Evolutionary conservation across 1,284 basidiomycete species (phyloP).

Genomic region (Fereydounia khargensis): DNA sequence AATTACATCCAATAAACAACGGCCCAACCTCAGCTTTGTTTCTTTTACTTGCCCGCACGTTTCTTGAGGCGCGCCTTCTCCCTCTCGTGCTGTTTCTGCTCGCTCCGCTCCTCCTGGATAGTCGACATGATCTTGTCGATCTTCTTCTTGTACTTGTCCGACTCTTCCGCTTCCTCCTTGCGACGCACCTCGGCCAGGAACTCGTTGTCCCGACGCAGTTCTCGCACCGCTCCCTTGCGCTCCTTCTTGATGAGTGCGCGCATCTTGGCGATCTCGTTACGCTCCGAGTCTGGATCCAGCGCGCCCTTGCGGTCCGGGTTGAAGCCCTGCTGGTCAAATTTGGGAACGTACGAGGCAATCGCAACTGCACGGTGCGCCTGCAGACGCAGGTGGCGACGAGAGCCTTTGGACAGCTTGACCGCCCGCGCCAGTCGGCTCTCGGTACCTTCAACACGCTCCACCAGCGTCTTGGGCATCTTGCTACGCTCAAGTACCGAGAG

Average conservation of each 20-base stretch:
- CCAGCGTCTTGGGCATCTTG: conserved; percentile 12
- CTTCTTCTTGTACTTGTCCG: conserved; percentile 64
- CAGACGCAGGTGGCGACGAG: conserved; percentile 75
- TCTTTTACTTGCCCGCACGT: conserved; percentile 35
- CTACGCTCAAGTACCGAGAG: conserved; percentile 7
- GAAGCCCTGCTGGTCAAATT: conserved; percentile 76
- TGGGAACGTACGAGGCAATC: conserved; percentile 87
- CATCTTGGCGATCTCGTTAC: conserved; percentile 81
- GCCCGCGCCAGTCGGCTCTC: conserved; percentile 62
- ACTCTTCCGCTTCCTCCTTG: conserved; percentile 77
- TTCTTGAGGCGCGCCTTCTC: conserved; percentile 62
- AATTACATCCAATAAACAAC: too few relatives aligned
- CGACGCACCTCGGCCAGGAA: conserved; percentile 77
- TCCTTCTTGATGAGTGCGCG: conserved; percentile 91
- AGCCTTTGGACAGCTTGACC: conserved; percentile 69
- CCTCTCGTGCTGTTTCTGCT: conserved; percentile 82
- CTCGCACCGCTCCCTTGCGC: conserved; percentile 91
- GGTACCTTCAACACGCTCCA: conserved; percentile 27
- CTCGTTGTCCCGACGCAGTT: conserved; percentile 88
- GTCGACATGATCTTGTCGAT: conserved; percentile 70
- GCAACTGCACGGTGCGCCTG: conserved; percentile 96
- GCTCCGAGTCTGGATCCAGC: conserved; percentile 89
- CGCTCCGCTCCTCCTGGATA: conserved; percentile 84
- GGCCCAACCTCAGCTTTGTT: too few relatives aligned
- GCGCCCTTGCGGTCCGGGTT: conserved; percentile 72